These are phyloP conservation scores for Colletotrichum sp. DNA, from an alignment of 2,329 filamentous ascomycete species.

Conservation along the genomic window DNA sequence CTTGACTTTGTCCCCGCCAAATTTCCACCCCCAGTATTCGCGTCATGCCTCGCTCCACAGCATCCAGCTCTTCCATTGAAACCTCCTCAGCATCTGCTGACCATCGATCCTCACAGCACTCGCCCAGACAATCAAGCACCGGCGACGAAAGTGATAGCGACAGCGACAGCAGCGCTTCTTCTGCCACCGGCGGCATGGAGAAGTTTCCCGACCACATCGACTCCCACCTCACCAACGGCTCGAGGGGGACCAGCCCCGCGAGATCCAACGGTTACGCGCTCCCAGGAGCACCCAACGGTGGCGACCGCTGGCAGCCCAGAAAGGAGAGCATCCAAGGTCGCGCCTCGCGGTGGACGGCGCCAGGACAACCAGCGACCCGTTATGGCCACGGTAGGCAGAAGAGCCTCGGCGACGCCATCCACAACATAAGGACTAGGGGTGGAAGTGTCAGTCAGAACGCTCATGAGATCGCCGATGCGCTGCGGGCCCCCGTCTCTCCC, in stretches of 20 bases:
- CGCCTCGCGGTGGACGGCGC: slow-evolving; percentile 30
- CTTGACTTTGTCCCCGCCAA: slow-evolving; percentile 15
- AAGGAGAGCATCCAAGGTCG: slow-evolving; percentile 57
- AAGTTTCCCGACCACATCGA: slow-evolving; percentile 64
- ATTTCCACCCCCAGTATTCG: neutral
- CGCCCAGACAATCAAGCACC: slow-evolving; percentile 17
- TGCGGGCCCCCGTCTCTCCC: slow-evolving; percentile 88
- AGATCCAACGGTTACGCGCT: slow-evolving; percentile 30
- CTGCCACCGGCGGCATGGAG: slow-evolving; percentile 44
- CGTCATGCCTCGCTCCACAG: slow-evolving; percentile 45
- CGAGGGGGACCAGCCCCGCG: slow-evolving; percentile 23
- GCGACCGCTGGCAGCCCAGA: slow-evolving; percentile 66
- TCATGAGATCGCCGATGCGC: slow-evolving; percentile 88
- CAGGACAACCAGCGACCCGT: slow-evolving; percentile 17
- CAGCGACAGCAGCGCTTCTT: slow-evolving; percentile 12
- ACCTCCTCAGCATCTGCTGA: slow-evolving; percentile 30
- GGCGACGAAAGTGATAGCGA: slow-evolving; percentile 1
- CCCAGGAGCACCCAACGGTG: slow-evolving; percentile 28
- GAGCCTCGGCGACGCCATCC: slow-evolving; percentile 88
- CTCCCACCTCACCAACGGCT: slow-evolving; percentile 27
- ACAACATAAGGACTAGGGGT: slow-evolving; percentile 78
- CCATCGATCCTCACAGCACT: slow-evolving; percentile 28
- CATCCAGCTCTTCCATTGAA: slow-evolving; percentile 31
- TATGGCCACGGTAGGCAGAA: slow-evolving; percentile 74
- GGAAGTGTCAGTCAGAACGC: slow-evolving; percentile 92